Conservation (phyloP, 1,284 basidiomycete genomes). For the Pisolithus thermaeus region DNA sequence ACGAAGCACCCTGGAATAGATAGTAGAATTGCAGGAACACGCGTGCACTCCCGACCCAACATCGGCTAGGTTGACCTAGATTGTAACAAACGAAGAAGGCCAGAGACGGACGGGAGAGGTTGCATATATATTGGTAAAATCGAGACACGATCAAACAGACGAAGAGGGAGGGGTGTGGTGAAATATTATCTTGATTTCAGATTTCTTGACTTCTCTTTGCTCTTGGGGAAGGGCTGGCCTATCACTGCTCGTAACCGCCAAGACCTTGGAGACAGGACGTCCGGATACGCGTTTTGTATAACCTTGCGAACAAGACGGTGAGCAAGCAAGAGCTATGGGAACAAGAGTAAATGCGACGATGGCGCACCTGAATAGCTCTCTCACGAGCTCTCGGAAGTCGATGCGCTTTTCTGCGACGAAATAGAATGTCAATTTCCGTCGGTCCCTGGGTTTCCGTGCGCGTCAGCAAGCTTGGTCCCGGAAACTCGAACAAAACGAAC, state of each 20-base stretch:
- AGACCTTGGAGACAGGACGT: constrained; percentile 59
- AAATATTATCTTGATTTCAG: constrained; percentile 11
- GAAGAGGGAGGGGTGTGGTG: constrained; percentile 14
- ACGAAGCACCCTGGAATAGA: constrained; percentile 13
- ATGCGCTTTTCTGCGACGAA: constrained; percentile 94
- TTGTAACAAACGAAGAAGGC: constrained; percentile 12
- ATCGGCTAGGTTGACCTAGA: constrained; percentile 29
- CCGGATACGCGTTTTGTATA: constrained; percentile 76
- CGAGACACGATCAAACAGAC: constrained; percentile 8
- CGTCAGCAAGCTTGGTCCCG: constrained; percentile 2
- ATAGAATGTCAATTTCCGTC: constrained; percentile 96
- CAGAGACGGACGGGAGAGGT: constrained; percentile 3
- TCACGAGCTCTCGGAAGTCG: constrained; percentile 94
- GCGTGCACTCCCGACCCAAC: constrained; percentile 25
- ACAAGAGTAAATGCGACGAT: background rate
- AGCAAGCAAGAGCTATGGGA: background rate
- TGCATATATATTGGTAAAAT: constrained; percentile 29
- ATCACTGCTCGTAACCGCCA: constrained; percentile 33
- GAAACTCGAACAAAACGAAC: constrained; percentile 37
- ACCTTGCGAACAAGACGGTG: constrained; percentile 28
- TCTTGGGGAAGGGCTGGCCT: background rate
- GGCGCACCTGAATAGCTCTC: constrained; percentile 79
- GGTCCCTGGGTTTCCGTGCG: constrained; percentile 57
- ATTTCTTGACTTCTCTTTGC: constrained; percentile 7
- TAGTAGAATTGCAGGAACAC: constrained; percentile 5